Conservation (phyloP, 148 eudicot genomes). For the Nepenthes mirabilis region DNA sequence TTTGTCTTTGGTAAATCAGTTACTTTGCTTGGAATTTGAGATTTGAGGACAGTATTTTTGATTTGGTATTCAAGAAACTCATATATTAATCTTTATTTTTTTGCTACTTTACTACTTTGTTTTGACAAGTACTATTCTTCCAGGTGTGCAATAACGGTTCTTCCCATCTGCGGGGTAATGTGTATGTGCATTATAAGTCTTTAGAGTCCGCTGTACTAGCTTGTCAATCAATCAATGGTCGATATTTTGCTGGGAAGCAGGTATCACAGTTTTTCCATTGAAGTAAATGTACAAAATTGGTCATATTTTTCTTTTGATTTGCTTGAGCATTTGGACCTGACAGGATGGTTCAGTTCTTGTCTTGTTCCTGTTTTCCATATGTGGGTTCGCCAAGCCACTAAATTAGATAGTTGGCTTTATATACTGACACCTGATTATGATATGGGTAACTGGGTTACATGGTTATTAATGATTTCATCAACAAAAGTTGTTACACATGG, state of each 20-base stretch:
- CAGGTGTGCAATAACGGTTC: conserved; percentile 94
- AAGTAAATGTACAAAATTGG: not conserved
- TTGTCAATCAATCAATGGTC: conserved; percentile 69
- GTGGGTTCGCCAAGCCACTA: no score
- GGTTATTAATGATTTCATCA: no score
- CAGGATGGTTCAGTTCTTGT: not conserved
- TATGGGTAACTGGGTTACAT: no score
- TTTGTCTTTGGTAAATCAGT: no score
- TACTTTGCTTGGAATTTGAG: no score
- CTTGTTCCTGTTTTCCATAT: no score
- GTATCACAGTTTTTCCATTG: conserved; percentile 15
- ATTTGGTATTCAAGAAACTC: not conserved
- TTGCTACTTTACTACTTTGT: not conserved
- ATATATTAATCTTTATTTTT: not conserved
- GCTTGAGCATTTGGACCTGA: not conserved
- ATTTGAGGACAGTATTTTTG: no score
- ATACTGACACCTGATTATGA: no score
- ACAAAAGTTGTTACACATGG: no score
- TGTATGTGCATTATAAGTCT: conserved; percentile 77
- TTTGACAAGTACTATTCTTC: conserved; percentile 4
- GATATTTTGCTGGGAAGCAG: conserved; percentile 94
- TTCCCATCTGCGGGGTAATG: conserved; percentile 88
- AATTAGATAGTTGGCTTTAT: no score
- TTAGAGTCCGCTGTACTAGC: conserved; percentile 77
- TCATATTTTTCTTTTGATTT: not conserved